Evolutionary conservation across 208 protist genomes (phyloP).

Genomic region (Acanthamoeba comandoni): DNA sequence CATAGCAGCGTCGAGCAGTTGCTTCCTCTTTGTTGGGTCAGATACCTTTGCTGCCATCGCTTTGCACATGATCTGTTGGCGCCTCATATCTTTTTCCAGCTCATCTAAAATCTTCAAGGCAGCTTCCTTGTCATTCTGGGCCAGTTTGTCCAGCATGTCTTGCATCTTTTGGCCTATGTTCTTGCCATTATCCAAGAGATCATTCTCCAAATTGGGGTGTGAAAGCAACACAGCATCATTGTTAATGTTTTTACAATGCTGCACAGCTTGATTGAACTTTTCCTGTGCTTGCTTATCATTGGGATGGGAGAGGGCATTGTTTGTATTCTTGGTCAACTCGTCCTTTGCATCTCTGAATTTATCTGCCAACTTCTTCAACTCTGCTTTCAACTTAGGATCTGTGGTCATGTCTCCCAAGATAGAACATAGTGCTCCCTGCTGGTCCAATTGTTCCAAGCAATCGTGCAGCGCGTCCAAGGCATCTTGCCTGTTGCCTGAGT

Average conservation of each 20-base stretch:
- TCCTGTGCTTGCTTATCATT: conserved; percentile 11
- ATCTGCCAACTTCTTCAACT: background rate
- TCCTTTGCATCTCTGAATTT: conserved; percentile 8
- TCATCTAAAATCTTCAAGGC: conserved; percentile 6
- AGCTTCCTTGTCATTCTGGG: background rate
- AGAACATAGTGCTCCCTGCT: conserved; percentile 19
- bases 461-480: conserved; percentile 56
- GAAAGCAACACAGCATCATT: background rate
- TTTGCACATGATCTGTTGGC: conserved; percentile 13
- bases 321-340: background rate
- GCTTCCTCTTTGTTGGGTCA: conserved; percentile 51
- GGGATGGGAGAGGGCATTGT: conserved; percentile 47
- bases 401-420: conserved; percentile 8
- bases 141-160: conserved; percentile 2
- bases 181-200: background rate
- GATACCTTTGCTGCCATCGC: background rate
- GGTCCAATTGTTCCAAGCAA: conserved; percentile 25
- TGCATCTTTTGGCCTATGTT: conserved; percentile 25
- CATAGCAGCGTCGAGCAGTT: background rate
- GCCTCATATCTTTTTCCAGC: conserved; percentile 10
- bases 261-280: conserved; percentile 36
- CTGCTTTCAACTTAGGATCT: conserved; percentile 41
- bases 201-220: conserved; percentile 3
- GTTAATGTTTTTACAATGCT: conserved; percentile 23
- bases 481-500: conserved; percentile 29